These are phyloP conservation scores for Candida gigantensis DNA, from an alignment of 1,139 yeast species.

Conservation along the genomic window DNA sequence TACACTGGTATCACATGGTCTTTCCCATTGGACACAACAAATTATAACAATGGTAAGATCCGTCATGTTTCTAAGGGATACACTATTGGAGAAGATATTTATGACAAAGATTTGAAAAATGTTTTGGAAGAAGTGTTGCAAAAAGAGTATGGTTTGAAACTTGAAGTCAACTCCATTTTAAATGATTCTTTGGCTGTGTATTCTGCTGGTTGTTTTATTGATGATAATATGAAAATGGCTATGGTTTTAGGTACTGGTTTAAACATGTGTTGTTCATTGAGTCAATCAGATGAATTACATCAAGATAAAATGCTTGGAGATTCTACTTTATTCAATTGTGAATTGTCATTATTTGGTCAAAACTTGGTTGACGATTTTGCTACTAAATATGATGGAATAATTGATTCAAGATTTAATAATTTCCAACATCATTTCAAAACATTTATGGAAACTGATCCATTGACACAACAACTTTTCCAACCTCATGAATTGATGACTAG, in stretches of 20 bases:
- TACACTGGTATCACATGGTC: conserved; percentile 60
- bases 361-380: conserved; percentile 29
- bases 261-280: conserved; percentile 44
- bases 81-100: conserved; percentile 39
- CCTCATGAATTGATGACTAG: conserved; percentile 57
- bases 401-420: conserved; percentile 37
- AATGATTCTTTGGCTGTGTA: conserved; percentile 51
- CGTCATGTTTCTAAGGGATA: conserved; percentile 55
- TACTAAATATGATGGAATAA: conserved; percentile 37
- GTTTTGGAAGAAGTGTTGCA: conserved; percentile 36
- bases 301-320: conserved; percentile 25
- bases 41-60: conserved; percentile 47
- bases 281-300: conserved; percentile 22
- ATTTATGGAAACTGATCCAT: conserved; percentile 35
- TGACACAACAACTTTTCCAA: conserved; percentile 42
- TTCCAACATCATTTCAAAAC: conserved; percentile 26
- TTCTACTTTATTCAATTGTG: conserved; percentile 37
- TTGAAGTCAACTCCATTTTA: conserved; percentile 37
- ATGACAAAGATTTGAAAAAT: conserved; percentile 41
- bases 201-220: conserved; percentile 46
- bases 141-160: conserved; percentile 23
- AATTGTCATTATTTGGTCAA: conserved; percentile 44
- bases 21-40: conserved; percentile 51
- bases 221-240: conserved; percentile 39
- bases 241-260: conserved; percentile 50